Evolutionary conservation across 176 grass and related monocot species (phyloP), one percentile per base, ranked within the genome.

Genomic region (Hyparrhenia diplandra): DNA sequence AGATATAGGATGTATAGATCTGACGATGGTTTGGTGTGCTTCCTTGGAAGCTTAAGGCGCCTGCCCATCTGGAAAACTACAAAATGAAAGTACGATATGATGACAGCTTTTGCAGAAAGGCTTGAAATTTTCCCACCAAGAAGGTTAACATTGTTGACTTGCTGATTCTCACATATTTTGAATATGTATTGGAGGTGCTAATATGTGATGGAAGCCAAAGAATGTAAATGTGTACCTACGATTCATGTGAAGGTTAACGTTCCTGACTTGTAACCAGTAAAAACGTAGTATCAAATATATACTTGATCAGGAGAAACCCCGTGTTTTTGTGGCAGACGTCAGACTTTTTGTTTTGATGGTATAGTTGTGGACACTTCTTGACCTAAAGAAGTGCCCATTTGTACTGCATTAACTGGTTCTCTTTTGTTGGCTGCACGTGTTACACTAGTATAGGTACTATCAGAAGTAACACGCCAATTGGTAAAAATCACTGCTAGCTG

Each of bases 1-100:
- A 74, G 64, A 84, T 87, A 89, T 76, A 89, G 64, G 76, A 77
- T 97, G 88, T 93, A 93, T 74, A 97, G 94, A 88, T 87, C 49
- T 65, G 75, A 61, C 88, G 45, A 66, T 83, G 24, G 27, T 80
- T 82, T 34, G 75, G 29, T 62, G 67, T 24, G 80, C 79, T 76
- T 84, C 52, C 16, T n/a, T 46, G 62, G 74, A 83, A 77, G 74
- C 82, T 70, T 13, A 78, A 52, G 69, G 55, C 23, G 17, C 49
- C 25, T 67, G 42, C 69, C 16, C 67, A 71, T 82, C 79, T 69
- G 59, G 68, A 82, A 79, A 85, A 83, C 68, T 64, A 68, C 51
- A 67, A 54, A 41, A 72, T 59, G 34, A 78, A 74, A 82, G 59
- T 32, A 70, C 69, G 27, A 69, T 65, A 83, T 67, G 36, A 35